These are phyloP conservation scores for Stenogyne calaminthoides DNA, from an alignment of 305 asterid genomes.

Conservation along the genomic window DNA sequence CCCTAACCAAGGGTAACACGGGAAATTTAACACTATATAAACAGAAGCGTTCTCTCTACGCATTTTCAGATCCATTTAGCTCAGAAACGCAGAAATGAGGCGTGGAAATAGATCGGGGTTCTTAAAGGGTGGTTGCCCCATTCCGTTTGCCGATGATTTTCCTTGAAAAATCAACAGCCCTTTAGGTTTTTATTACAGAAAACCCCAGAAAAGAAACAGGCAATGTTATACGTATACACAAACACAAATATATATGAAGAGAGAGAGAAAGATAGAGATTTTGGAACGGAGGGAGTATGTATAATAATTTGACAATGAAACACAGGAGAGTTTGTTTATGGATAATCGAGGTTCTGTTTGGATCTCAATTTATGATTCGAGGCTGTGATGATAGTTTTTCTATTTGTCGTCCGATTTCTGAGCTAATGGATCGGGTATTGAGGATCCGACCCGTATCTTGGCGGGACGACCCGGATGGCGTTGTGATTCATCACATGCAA, in stretches of 20 bases:
- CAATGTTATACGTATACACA: neutral
- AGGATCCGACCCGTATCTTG: slow-evolving; percentile 41
- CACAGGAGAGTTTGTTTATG: neutral
- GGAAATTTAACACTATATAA: slow-evolving; percentile 1
- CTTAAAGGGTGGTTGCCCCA: slow-evolving; percentile 49
- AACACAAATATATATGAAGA: neutral
- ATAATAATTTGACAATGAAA: neutral
- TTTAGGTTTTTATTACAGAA: neutral
- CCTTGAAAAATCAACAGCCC: slow-evolving; percentile 23
- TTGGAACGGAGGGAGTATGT: neutral
- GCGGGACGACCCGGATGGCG: slow-evolving; percentile 38
- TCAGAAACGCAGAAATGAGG: slow-evolving; percentile 35
- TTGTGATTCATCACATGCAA: slow-evolving; percentile 29
- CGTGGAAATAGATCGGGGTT: slow-evolving; percentile 33
- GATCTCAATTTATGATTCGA: slow-evolving; percentile 4
- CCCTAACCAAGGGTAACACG: neutral
- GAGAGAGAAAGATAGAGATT: neutral
- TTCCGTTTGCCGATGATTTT: slow-evolving; percentile 38
- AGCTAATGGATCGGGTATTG: slow-evolving; percentile 38
- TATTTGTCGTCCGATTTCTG: slow-evolving; percentile 7
- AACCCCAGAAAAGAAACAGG: neutral
- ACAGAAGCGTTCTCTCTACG: neutral
- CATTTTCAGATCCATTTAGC: slow-evolving; percentile 21
- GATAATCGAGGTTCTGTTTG: neutral
- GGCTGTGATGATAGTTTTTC: slow-evolving; percentile 37